Conservation (phyloP, 2,329 filamentous ascomycete species). For the Phoma herbarum region DNA sequence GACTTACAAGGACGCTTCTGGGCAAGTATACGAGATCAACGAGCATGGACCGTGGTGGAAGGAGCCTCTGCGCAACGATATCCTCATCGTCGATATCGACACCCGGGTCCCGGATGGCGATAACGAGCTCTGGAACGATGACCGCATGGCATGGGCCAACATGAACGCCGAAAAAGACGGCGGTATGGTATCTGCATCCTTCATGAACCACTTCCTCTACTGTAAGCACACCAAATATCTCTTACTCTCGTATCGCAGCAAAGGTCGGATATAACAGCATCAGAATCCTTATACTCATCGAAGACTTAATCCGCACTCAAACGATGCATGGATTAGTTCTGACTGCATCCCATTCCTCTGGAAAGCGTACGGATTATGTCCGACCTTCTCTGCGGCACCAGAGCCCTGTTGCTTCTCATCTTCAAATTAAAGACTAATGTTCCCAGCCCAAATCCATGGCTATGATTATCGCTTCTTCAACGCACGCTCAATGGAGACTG, state of each 20-base stretch:
- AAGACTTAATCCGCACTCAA: too few relatives aligned
- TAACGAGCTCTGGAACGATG: conserved; percentile 35
- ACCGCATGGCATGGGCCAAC: conserved; percentile 35
- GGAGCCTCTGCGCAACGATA: conserved; percentile 31
- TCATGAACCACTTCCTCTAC: conserved; percentile 54
- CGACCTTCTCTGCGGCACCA: too few relatives aligned
- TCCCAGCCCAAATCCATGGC: conserved; percentile 49
- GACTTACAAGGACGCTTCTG: conserved; percentile 23
- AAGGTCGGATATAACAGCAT: too few relatives aligned
- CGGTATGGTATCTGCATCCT: conserved; percentile 49
- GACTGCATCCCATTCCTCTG: too few relatives aligned
- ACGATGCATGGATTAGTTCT: too few relatives aligned
- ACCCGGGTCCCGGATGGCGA: conserved; percentile 33
- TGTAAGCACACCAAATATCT: too few relatives aligned
- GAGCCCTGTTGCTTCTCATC: too few relatives aligned
- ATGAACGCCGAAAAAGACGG: conserved; percentile 32
- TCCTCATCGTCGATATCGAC: conserved; percentile 46
- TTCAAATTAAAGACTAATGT: background rate
- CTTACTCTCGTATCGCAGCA: too few relatives aligned
- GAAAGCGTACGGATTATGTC: too few relatives aligned
- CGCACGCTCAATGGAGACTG: conserved; percentile 40
- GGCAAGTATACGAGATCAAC: conserved; percentile 24
- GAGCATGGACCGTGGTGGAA: conserved; percentile 35
- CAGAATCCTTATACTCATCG: too few relatives aligned
- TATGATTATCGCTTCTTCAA: conserved; percentile 59